phyloP scores from a whole-genome alignment of 2,329 filamentous ascomycete species.

The Aspergillus pseudoglaucus region DNA sequence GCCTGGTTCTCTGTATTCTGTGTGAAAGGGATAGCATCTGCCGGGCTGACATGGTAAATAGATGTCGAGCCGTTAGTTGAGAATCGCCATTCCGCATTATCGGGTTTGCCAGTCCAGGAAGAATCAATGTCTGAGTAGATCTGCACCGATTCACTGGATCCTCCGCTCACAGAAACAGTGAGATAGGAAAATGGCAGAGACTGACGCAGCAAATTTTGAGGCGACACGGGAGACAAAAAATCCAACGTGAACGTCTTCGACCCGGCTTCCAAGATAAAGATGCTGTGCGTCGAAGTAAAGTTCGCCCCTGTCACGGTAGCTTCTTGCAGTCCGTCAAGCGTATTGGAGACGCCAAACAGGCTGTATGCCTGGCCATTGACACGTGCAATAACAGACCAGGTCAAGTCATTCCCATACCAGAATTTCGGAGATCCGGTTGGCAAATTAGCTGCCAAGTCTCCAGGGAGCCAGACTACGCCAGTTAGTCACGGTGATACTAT shows the following conservation, averaged over 20 bases:
- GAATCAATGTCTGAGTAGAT: slow-evolving; percentile 37
- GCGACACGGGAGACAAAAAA: slow-evolving; percentile 38
- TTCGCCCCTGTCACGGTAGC: slow-evolving; percentile 23
- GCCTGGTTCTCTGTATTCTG: slow-evolving; percentile 27
- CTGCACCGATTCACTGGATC: slow-evolving; percentile 22
- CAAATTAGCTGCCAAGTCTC: slow-evolving; percentile 25
- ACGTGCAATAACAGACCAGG: slow-evolving; percentile 34
- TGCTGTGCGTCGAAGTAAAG: slow-evolving; percentile 35
- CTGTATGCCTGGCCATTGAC: slow-evolving; percentile 32
- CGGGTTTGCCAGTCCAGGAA: slow-evolving; percentile 31
- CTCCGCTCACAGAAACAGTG: slow-evolving; percentile 27
- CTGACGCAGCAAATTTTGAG: slow-evolving; percentile 33
- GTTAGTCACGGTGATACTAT: slow-evolving; percentile 1
- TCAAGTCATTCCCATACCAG: slow-evolving; percentile 32
- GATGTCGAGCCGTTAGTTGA: slow-evolving; percentile 18
- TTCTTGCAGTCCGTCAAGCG: slow-evolving; percentile 17
- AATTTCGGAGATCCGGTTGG: slow-evolving; percentile 31
- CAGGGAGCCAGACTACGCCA: slow-evolving; percentile 32
- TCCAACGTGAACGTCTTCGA: slow-evolving; percentile 30
- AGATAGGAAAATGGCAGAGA: slow-evolving; percentile 37
- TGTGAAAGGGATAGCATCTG: slow-evolving; percentile 22
- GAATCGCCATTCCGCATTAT: slow-evolving; percentile 16
- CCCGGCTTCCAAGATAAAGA: slow-evolving; percentile 30
- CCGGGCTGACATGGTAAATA: slow-evolving; percentile 23
- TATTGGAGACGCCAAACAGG: slow-evolving; percentile 30